These are phyloP conservation scores for Colletotrichum acutatum DNA, from an alignment of 2,329 filamentous ascomycete species.

Conservation along the genomic window DNA sequence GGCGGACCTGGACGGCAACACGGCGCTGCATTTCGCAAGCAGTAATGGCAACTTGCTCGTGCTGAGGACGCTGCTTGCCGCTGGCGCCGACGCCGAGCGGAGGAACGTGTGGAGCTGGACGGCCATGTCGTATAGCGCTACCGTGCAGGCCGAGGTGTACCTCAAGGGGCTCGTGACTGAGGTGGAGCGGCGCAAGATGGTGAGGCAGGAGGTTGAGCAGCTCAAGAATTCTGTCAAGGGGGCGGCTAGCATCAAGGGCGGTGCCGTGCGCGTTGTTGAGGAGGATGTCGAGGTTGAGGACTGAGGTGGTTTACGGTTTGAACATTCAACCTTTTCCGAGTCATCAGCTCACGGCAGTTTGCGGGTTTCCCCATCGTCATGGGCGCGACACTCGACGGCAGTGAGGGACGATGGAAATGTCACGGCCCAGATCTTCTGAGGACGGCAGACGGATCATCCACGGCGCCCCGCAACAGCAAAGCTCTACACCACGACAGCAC, in stretches of 20 bases:
- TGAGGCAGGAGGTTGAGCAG: conserved; percentile 50
- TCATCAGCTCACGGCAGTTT: background rate
- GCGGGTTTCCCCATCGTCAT: background rate
- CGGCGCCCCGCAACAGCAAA: background rate
- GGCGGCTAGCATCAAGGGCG: conserved; percentile 48
- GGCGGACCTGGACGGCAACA: conserved; percentile 81
- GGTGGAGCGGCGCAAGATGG: conserved; percentile 69
- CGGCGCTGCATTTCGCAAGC: conserved; percentile 86
- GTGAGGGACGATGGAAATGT: background rate
- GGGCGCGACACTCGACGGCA: background rate
- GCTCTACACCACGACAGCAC: background rate
- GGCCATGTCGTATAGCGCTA: conserved; percentile 84
- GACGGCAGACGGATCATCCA: background rate
- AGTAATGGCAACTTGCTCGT: conserved; percentile 84
- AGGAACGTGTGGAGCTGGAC: conserved; percentile 85
- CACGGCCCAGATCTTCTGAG: background rate
- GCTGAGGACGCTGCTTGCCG: conserved; percentile 79
- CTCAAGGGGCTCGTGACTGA: conserved; percentile 81
- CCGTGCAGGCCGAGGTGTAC: conserved; percentile 86
- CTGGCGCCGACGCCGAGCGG: conserved; percentile 79
- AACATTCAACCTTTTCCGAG: background rate
- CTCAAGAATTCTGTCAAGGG: conserved; percentile 48
- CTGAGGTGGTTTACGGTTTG: conserved; percentile 35
- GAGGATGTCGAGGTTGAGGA: conserved; percentile 43
- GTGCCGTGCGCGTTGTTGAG: conserved; percentile 57